A percentile compares a stretch with the other conserved stretches of the same genome.
These are phyloP conservation scores for Vitrella brassicaformis DNA, from an alignment of 73 alveolate genomes.

Conservation along the genomic window DNA sequence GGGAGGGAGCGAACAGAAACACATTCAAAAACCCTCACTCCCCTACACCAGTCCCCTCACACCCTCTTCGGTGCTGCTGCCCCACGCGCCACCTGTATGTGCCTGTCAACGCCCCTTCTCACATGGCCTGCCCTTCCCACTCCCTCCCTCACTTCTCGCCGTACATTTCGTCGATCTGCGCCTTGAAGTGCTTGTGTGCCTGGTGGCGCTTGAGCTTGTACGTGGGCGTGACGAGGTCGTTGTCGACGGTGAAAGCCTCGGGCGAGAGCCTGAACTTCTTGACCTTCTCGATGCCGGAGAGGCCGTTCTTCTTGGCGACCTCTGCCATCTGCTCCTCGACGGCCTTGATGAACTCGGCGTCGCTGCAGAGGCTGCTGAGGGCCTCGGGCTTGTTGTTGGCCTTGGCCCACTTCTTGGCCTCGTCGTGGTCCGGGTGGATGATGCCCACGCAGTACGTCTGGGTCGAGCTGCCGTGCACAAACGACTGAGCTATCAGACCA, in stretches of 20 bases:
- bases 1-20: neutral
- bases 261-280: conserved; percentile 44
- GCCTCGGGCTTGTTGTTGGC: neutral
- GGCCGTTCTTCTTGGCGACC: neutral
- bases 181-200: conserved; percentile 41
- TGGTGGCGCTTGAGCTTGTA: conserved; percentile 50
- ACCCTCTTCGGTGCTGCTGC: no score
- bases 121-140: neutral
- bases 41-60: no score
- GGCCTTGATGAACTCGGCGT: neutral
- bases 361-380: neutral
- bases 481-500: neutral
- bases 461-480: conserved; percentile 51
- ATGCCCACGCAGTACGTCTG: conserved; percentile 43
- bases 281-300: conserved; percentile 47
- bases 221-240: conserved; percentile 57
- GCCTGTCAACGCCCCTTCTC: neutral
- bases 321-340: neutral
- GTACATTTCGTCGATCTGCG: conserved; percentile 42
- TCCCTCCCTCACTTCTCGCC: neutral
- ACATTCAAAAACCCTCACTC: no score
- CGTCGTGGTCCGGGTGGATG: conserved; percentile 40
- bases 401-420: conserved; percentile 19
- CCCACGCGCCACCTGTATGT: no score
- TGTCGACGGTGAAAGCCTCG: conserved; percentile 46